A percentile compares a stretch with the other conserved stretches of the same genome.
Conservation (phyloP, 768 basidiomycete species). For the Daedaleopsis sinensis region DNA sequence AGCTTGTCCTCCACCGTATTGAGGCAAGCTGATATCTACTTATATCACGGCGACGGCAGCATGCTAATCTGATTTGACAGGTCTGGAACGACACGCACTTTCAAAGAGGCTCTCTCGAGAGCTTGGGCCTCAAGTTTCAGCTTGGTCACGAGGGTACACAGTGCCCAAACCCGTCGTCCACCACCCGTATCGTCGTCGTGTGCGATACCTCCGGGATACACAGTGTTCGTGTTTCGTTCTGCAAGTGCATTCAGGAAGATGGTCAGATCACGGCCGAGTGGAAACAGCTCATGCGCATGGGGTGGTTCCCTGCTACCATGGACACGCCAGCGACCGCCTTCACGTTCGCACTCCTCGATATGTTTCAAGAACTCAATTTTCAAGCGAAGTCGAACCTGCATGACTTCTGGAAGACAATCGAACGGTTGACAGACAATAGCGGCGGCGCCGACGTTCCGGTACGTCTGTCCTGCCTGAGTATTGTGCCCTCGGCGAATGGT, state of each 20-base stretch:
- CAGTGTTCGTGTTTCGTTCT: background rate
- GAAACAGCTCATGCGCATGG: slow-evolving; percentile 33
- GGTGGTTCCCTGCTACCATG: slow-evolving; percentile 35
- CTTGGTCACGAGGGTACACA: no score
- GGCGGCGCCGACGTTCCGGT: slow-evolving; percentile 19
- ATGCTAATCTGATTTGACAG: no score
- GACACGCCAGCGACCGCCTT: slow-evolving; percentile 30
- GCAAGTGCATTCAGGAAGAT: background rate
- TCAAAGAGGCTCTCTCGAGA: no score
- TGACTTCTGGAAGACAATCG: slow-evolving; percentile 35
- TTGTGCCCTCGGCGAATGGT: no score
- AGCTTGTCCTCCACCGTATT: no score
- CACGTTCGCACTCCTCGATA: slow-evolving; percentile 33
- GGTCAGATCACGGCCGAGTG: background rate
- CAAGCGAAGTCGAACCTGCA: slow-evolving; percentile 36
- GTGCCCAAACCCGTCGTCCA: background rate
- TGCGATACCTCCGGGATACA: background rate
- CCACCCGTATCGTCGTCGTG: background rate
- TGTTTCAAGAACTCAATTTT: slow-evolving; percentile 38
- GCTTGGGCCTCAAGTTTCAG: no score
- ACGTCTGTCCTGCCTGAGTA: no score
- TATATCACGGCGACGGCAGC: no score
- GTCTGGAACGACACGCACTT: no score
- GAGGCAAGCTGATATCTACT: no score
- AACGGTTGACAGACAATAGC: slow-evolving; percentile 32